Base-by-base conservation (phyloP, 345 rosid genomes). In the Orychophragmus violaceus region DNA sequence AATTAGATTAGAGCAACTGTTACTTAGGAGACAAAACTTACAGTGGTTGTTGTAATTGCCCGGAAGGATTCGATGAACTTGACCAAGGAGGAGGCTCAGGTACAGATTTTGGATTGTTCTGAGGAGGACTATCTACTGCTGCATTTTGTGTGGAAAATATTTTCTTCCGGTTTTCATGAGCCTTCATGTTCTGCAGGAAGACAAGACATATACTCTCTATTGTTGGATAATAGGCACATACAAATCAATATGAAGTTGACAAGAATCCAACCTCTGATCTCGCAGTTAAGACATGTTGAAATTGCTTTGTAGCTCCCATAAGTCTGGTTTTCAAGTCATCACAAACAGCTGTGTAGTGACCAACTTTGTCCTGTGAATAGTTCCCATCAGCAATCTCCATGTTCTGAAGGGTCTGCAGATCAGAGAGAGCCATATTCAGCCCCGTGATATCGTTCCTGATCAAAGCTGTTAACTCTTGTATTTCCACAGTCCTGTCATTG, bases 61-160 rank as follows among this genome's bases (percentile, higher is more conserved):
- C 86, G 9, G 81, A 59, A 24, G 69, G 74, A 76, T 77, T 68
- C 32, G 84, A 69, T 21, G 94, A 66, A 75, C 37, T 84, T 35
- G 95, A 87, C 98, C 96, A 89, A 46, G 98, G 93, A 76, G 95
- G 95, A 18, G 96, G 93, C 76, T 84, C 96, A 32, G 86, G 74
- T 42, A 75, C 62, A 59, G 85, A 52, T 74, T 81, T 79, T 3
- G 74, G 61, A 28, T 74, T 85, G 23, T 66, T 86, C 60, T 70
- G 78, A 53, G 84, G 73, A 10, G 77, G 79, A 64, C 74, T 84
- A 61, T 88, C 90, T 66, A 83, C 82, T 28, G 74, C 76, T 64
- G 86, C 76, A 72, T 79, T 86, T 35, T 85, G 77, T 5, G 79
- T 61, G 4, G 98, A 92, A 68, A 93, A 90, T 21, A 90, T 80